Evolutionary conservation across 441 rosid genomes (phyloP).

Genomic region (Erodium texanum): DNA sequence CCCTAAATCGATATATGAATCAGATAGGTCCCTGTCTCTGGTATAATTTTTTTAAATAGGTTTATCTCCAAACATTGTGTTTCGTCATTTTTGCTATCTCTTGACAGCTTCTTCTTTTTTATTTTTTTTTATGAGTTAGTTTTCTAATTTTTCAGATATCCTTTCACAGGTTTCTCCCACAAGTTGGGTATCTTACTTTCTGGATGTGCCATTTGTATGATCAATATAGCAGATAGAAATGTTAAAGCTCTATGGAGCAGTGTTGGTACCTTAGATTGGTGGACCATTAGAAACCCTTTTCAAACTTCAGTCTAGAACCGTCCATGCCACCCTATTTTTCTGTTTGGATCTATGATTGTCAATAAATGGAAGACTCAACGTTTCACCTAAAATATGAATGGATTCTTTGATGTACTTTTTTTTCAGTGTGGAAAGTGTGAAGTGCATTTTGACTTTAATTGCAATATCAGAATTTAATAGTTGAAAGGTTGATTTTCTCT

Average conservation of each 20-base stretch:
- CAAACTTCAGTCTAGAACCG: background rate
- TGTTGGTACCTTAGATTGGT: background rate
- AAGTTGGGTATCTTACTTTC: background rate
- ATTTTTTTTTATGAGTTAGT: background rate
- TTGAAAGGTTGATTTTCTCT: background rate
- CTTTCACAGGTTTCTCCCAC: background rate
- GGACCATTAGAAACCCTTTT: background rate
- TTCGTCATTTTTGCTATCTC: background rate
- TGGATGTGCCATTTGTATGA: background rate
- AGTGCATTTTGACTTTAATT: conserved; percentile 25
- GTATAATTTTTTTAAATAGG: background rate
- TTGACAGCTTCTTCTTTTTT: background rate
- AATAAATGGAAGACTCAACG: background rate
- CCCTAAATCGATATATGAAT: background rate
- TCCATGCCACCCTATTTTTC: background rate
- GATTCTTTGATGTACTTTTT: background rate
- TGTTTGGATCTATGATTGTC: background rate
- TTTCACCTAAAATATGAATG: background rate
- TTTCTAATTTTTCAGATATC: background rate
- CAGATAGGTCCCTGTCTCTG: background rate
- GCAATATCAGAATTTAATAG: conserved; percentile 15
- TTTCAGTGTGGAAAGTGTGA: background rate
- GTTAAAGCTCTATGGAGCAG: background rate
- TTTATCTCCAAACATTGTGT: background rate
- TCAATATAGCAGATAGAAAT: background rate